Conservation (phyloP, 805 yeast genomes). For the Cyberlindnera amylophila region DNA sequence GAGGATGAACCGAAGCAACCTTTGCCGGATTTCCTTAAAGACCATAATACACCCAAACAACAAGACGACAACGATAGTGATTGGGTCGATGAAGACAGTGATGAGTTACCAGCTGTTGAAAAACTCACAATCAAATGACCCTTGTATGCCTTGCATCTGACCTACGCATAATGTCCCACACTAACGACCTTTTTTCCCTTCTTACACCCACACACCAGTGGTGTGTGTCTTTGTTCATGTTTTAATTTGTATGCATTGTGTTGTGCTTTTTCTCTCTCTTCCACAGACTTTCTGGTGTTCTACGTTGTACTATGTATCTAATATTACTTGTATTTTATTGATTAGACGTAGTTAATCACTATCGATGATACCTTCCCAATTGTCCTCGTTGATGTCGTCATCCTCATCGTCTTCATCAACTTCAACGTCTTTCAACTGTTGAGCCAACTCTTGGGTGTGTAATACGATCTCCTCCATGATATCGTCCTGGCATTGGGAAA, state of each 20-base stretch:
- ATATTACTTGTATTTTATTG: neutral
- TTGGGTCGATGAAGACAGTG: constrained; percentile 32
- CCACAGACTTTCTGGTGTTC: too few species aligned
- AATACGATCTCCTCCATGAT: constrained; percentile 55
- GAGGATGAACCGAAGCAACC: constrained; percentile 4
- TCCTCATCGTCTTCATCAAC: constrained; percentile 38
- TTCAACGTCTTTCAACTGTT: constrained; percentile 59
- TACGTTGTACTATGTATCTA: too few species aligned
- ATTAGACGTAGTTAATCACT: constrained; percentile 30
- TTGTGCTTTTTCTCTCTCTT: too few species aligned
- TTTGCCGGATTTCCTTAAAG: too few species aligned
- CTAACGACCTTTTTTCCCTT: neutral
- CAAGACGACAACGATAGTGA: constrained; percentile 15
- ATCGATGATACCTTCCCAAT: constrained; percentile 52
- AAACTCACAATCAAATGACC: constrained; percentile 9
- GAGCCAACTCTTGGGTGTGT: constrained; percentile 48
- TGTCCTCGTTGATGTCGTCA: constrained; percentile 32
- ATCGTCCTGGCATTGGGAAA: constrained; percentile 35
- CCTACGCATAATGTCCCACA: neutral
- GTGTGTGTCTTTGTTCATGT: too few species aligned
- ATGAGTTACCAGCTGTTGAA: constrained; percentile 13
- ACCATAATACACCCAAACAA: too few species aligned
- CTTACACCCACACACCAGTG: too few species aligned
- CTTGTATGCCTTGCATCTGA: neutral
- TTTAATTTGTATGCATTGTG: too few species aligned